Percentiles rank a stretch among this genome's conserved stretches.
phyloP scores from a whole-genome alignment of 2,329 filamentous ascomycete genomes.

The Arthrobotrys iridis region DNA sequence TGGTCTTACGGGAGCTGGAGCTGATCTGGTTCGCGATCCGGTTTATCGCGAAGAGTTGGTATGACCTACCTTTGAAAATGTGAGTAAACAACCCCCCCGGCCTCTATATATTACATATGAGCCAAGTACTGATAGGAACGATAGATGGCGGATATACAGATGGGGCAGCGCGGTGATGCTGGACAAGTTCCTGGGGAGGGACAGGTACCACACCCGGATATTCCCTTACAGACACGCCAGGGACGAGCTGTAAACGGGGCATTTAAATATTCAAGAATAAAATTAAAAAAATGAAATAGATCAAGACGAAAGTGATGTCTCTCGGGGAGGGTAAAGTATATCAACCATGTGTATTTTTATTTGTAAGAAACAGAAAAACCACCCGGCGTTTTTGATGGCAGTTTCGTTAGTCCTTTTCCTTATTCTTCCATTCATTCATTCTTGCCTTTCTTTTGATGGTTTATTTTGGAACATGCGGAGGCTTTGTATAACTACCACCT shows the following conservation, averaged over 20 bases:
- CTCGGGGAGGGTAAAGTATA: conserved; percentile 20
- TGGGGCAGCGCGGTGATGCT: conserved; percentile 41
- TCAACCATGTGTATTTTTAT: too few species aligned
- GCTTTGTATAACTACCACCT: too few species aligned
- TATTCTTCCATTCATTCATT: too few species aligned
- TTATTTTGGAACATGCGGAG: too few species aligned
- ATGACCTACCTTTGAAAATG: conserved; percentile 73
- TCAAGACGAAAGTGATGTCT: neutral
- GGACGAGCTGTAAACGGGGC: conserved; percentile 43
- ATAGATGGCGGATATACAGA: conserved; percentile 46
- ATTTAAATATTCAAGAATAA: neutral
- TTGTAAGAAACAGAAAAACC: too few species aligned
- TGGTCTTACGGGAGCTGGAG: conserved; percentile 72
- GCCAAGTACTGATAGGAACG: too few species aligned
- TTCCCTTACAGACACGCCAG: conserved; percentile 42
- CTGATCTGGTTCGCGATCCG: conserved; percentile 72
- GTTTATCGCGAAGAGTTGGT: conserved; percentile 77
- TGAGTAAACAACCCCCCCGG: conserved; percentile 66
- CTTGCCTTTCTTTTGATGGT: too few species aligned
- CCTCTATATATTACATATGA: too few species aligned
- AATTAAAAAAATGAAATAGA: neutral
- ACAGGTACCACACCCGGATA: conserved; percentile 23
- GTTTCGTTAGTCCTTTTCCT: too few species aligned
- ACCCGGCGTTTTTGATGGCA: too few species aligned
- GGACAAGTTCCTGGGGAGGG: conserved; percentile 45